Evolutionary conservation across 352 stramenopile genomes (phyloP).

Genomic region (Globisporangium orthogonon): DNA sequence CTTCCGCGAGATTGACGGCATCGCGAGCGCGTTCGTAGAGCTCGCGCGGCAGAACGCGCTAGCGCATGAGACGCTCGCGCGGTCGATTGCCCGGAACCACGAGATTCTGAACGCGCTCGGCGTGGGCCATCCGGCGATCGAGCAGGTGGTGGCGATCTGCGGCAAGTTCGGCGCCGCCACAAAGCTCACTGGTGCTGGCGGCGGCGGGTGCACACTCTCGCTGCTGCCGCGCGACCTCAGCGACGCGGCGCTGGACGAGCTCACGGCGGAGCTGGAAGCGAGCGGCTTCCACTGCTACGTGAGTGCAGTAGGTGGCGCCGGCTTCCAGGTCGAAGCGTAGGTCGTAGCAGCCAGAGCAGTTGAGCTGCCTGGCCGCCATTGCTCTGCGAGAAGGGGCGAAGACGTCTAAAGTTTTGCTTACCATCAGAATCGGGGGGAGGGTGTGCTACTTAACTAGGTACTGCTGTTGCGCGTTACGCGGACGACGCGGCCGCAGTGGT

Average conservation of each 20-base stretch:
- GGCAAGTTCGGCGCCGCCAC: slow-evolving; percentile 44
- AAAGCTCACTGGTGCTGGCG: slow-evolving; percentile 90
- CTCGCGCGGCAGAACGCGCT: slow-evolving; percentile 29
- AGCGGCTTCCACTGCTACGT: slow-evolving; percentile 52
- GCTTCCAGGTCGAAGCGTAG: slow-evolving; percentile 20
- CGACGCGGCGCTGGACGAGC: slow-evolving; percentile 25
- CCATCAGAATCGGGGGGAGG: neutral
- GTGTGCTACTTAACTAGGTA: neutral
- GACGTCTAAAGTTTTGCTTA: slow-evolving; percentile 8
- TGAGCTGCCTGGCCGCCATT: too few species aligned
- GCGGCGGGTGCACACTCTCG: slow-evolving; percentile 85
- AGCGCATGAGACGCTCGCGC: slow-evolving; percentile 32
- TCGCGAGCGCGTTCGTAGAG: slow-evolving; percentile 59
- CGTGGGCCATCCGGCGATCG: slow-evolving; percentile 81
- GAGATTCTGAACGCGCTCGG: slow-evolving; percentile 65
- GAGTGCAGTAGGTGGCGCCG: slow-evolving; percentile 48
- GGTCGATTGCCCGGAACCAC: slow-evolving; percentile 71
- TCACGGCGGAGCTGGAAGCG: slow-evolving; percentile 41
- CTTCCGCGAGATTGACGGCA: slow-evolving; percentile 77
- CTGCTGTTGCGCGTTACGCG: neutral
- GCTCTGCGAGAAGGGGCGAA: too few species aligned
- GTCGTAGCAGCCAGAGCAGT: too few species aligned
- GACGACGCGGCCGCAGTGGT: neutral
- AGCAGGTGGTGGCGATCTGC: slow-evolving; percentile 64
- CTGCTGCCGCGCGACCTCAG: slow-evolving; percentile 49